Evolutionary conservation across 1,139 yeast genomes (phyloP), one percentile per base, ranked within the genome.

Genomic region (Kluyveromyces marxianus): DNA sequence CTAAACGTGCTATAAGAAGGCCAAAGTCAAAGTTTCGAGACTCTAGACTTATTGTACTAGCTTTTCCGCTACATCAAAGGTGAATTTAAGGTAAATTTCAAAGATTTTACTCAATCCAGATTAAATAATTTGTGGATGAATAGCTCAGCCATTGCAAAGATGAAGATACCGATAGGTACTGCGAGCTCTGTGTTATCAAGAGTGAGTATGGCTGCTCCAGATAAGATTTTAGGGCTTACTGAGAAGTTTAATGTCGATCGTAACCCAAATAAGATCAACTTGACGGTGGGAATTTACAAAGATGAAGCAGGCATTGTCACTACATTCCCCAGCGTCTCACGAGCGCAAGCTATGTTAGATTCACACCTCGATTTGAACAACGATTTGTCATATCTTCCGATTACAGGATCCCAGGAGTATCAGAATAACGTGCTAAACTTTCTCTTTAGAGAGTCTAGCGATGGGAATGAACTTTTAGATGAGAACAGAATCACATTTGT

Each of bases 251-350:
- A 66, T 50, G 66, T 69, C 21, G 90, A 83, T 60, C 34, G 70
- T 4, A 72, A 82, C 53, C 61, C 76, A 4, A 73, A 76, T 50
- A 92, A 90, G 71, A 88, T 90, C 54, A 92, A 88, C 60, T 72
- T 88, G 57, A 92, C 95, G 25, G 90, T 90, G 46, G 97, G 97
- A 45, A 96, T 97, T 35, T 90, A 90, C 68, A 78, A 96, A 65
- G 96, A 88, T 64, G 76, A 80, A 56, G 57, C 67, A 44, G 97
- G 97, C 39, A 76, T 81, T 63, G 96, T 97, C 27, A 86, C 94
- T 82, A 81, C 90, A 38, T 75, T 90, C 45, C 95, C 96, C 3
- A 81, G 92, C 4, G 95, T 90, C 10, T 76, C 70, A 53, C 69
- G 72, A 54, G 95, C 96, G 3, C 84, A 79, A 54, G 60, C 65